Evolutionary conservation across 352 stramenopile genomes (phyloP).

Genomic region (Phytophthora multivora): DNA sequence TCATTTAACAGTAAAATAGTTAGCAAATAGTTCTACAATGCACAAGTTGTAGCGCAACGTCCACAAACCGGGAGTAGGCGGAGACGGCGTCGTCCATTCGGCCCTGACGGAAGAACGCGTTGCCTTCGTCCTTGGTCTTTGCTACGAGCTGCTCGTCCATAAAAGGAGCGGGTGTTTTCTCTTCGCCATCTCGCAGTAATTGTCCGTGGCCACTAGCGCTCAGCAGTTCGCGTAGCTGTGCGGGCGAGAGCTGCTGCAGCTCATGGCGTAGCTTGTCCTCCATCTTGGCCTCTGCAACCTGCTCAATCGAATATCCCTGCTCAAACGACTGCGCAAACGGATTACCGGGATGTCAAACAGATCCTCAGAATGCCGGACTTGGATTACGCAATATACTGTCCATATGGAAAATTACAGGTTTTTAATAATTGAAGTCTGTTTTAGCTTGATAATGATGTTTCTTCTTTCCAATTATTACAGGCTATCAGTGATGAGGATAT

Average conservation of each 20-base stretch:
- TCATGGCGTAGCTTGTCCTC: slow-evolving; percentile 21
- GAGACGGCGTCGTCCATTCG: slow-evolving; percentile 40
- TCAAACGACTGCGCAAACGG: neutral
- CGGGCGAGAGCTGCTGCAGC: slow-evolving; percentile 43
- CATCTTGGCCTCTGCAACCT: slow-evolving; percentile 9
- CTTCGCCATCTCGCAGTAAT: slow-evolving; percentile 13
- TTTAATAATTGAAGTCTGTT: too few species aligned
- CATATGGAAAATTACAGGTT: too few species aligned
- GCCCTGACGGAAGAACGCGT: slow-evolving; percentile 53
- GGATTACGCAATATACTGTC: too few species aligned
- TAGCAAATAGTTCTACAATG: neutral
- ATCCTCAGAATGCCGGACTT: slow-evolving; percentile 10
- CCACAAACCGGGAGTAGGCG: slow-evolving; percentile 51
- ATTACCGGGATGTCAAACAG: slow-evolving; percentile 10
- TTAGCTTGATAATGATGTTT: too few species aligned
- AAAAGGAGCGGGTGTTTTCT: neutral
- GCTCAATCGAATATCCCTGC: neutral
- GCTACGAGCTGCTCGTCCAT: slow-evolving; percentile 41
- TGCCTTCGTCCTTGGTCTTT: slow-evolving; percentile 53
- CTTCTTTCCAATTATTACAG: too few species aligned
- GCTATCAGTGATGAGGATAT: too few species aligned
- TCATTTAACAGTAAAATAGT: neutral
- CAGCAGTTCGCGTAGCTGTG: slow-evolving; percentile 35
- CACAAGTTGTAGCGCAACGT: neutral
- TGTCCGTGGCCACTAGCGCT: slow-evolving; percentile 37